Conservation (phyloP, 768 basidiomycete species). For the Termitomyces sp. region DNA sequence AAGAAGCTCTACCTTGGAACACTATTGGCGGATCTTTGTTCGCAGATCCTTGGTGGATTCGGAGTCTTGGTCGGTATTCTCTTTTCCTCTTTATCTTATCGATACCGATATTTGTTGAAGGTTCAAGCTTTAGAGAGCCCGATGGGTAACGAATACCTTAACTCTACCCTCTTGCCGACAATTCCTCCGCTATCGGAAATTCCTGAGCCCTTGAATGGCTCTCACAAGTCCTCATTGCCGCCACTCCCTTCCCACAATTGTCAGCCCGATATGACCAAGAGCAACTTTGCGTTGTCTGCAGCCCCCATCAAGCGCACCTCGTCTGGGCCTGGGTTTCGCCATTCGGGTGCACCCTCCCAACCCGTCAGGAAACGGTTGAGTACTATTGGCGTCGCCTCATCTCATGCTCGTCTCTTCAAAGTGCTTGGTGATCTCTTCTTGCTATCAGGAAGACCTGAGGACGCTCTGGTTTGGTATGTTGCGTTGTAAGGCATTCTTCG, state of each 20-base stretch:
- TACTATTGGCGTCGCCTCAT: conserved; percentile 61
- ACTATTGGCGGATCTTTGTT: conserved; percentile 83
- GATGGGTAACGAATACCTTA: conserved; percentile 81
- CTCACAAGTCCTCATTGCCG: conserved; percentile 38
- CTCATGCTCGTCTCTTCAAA: conserved; percentile 84
- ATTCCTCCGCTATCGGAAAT: conserved; percentile 59
- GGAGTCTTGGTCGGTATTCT: conserved; percentile 65
- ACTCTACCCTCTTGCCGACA: conserved; percentile 58
- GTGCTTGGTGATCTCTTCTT: conserved; percentile 86
- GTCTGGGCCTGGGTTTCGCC: conserved; percentile 45
- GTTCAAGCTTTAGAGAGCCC: conserved; percentile 77
- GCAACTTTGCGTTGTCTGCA: conserved; percentile 29
- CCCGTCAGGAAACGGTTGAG: conserved; percentile 58
- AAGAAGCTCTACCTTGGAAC: conserved; percentile 86
- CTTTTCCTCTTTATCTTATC: not conserved
- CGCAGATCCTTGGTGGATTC: conserved; percentile 81
- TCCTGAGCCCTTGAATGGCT: conserved; percentile 48
- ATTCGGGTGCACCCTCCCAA: conserved; percentile 42
- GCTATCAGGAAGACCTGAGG: conserved; percentile 78
- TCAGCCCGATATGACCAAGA: conserved; percentile 47
- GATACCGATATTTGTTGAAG: conserved; percentile 31
- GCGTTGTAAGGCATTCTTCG: not conserved
- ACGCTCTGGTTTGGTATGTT: conserved; percentile 74
- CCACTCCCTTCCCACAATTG: conserved; percentile 46
- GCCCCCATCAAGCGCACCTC: conserved; percentile 53